phyloP scores from a whole-genome alignment of 2,329 filamentous ascomycete species.

The Myriangium duriaei region DNA sequence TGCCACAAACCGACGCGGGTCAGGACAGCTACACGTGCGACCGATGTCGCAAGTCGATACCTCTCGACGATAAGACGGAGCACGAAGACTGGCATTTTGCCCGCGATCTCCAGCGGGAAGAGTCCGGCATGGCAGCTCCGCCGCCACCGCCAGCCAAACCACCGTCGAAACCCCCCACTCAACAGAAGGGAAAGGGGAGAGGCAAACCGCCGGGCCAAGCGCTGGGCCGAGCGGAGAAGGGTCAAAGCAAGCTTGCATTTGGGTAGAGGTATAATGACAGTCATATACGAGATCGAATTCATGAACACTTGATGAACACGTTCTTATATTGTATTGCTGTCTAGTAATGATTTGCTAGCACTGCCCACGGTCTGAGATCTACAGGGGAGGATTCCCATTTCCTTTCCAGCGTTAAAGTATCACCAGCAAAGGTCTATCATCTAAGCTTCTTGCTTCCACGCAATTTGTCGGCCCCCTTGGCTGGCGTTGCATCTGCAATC shows the following conservation, averaged over 20 bases:
- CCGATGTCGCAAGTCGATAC: constrained; percentile 31
- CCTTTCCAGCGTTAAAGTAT: too few relatives aligned
- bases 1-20: neutral
- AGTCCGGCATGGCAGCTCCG: constrained; percentile 27
- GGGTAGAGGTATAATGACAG: constrained; percentile 17
- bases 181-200: constrained; percentile 13
- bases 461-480: constrained; percentile 4
- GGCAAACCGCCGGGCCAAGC: constrained; percentile 25
- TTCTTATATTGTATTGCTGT: too few relatives aligned
- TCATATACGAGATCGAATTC: too few relatives aligned
- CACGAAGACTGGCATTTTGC: constrained; percentile 95
- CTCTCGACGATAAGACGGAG: constrained; percentile 49
- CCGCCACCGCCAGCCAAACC: constrained; percentile 15
- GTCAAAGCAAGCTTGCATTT: constrained; percentile 34
- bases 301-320: too few relatives aligned
- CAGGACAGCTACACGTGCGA: constrained; percentile 6
- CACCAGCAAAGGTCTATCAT: too few relatives aligned
- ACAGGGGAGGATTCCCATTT: too few relatives aligned
- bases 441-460: constrained; percentile 1
- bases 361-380: too few relatives aligned
- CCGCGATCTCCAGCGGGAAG: constrained; percentile 63
- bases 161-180: constrained; percentile 2
- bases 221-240: constrained; percentile 26
- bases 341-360: too few relatives aligned
- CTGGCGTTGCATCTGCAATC: constrained; percentile 4